Percentiles rank a stretch among this genome's conserved stretches.
Conservation (phyloP, 495 filamentous ascomycete genomes). For the Penicillium macrosclerotiorum region DNA sequence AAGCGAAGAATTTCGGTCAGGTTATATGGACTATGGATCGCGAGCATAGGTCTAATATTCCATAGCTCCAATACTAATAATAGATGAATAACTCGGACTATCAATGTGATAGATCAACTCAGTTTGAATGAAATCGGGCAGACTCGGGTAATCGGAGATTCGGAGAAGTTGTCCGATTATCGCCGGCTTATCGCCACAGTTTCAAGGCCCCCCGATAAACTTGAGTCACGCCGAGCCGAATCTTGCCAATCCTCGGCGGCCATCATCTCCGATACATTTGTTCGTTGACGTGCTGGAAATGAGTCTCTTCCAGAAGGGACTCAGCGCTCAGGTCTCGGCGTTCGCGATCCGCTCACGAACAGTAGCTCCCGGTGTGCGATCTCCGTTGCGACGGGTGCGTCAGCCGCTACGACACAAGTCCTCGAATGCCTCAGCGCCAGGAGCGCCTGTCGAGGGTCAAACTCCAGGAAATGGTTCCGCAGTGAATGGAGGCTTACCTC, state of each 20-base stretch:
- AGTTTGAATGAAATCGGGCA: too few relatives aligned
- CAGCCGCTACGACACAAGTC: conserved; percentile 31
- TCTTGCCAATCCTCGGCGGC: neutral
- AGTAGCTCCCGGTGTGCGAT: conserved; percentile 12
- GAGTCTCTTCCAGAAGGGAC: conserved; percentile 18
- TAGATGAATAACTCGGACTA: too few relatives aligned
- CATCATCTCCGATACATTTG: conserved; percentile 5
- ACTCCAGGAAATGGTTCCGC: conserved; percentile 3
- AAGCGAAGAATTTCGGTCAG: too few relatives aligned
- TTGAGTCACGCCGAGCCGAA: neutral
- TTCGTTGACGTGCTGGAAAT: conserved; percentile 13
- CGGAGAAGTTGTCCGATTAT: conserved; percentile 9
- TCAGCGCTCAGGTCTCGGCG: conserved; percentile 9
- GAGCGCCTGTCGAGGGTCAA: conserved; percentile 3
- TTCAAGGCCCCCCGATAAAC: too few relatives aligned
- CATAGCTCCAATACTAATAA: too few relatives aligned
- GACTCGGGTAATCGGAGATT: too few relatives aligned
- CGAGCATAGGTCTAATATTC: too few relatives aligned
- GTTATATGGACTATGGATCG: too few relatives aligned
- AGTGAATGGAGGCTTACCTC: conserved; percentile 1
- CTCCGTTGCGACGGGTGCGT: conserved; percentile 20
- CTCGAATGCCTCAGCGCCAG: conserved; percentile 13
- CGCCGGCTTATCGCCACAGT: conserved; percentile 21
- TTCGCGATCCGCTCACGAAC: conserved; percentile 22
- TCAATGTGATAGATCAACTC: too few relatives aligned